Base-by-base conservation (phyloP, 306 rosid species). In the Cicer judaicum region DNA sequence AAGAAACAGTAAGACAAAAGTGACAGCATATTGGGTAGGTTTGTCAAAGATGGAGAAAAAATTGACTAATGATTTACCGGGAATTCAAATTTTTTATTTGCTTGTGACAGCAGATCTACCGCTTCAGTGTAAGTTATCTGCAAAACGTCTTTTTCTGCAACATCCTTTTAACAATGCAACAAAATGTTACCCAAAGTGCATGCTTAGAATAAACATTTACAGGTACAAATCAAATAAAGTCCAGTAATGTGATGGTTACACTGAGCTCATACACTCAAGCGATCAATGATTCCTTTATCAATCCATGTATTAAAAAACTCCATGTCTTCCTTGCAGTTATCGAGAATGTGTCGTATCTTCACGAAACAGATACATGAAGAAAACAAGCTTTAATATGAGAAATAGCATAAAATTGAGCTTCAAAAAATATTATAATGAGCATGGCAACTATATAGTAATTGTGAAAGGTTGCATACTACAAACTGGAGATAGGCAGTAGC, bases 401-500 rank as follows among this genome's bases (percentile, higher is more conserved):
- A 24, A 75, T 56, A 40, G 36, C 34, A 80, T 24, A 38, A 40
- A 52, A 54, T 34, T 29, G 64, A 74, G 48, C 72, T 68, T 46
- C 55, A 70, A 70, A 21, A 80, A 73, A 15, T 10, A 69, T 60
- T 79, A 55, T 66, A 56, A 67, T 40, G 68, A 55, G 8, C 21
- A 38, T 43, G 55, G 18, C 39, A 47, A 87, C 60, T 81, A 57
- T 54, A 57, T 64, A 74, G 57, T 60, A 79, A 83, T 40, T 64
- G 71, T 66, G 82, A 74, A 81, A 80, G 83, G 81, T 68, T 84
- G 87, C 97, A 70, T 94, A 94, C 98, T 85, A 94, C 97, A 8
- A 85, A 94, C 90, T 91, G 97, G 80, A 91, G 96, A 91, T 91
- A 94, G 80, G 98, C 93, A 86, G 97, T 86, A 77, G 97, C 98